Evolutionary conservation across 805 yeast species (phyloP), one percentile per base, ranked within the genome.

Genomic region (Myxozyma monticola): DNA sequence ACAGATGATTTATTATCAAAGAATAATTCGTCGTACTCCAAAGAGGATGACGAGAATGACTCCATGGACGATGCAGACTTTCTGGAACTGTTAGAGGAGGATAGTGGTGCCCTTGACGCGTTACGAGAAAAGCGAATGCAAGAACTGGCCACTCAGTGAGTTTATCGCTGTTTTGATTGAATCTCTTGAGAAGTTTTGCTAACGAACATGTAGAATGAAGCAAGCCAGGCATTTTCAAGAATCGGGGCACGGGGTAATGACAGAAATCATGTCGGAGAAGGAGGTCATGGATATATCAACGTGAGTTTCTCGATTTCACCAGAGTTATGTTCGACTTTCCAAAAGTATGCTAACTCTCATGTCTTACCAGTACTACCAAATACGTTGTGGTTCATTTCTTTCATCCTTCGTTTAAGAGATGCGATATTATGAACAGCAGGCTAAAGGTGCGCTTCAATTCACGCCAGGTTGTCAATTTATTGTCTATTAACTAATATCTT

Each of bases 71-170:
- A 61, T 38, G 60, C 60, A 15, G 65, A 66, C 17, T 56, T 39
- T 46, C 45, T 62, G 36, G 67, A 59, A 30, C 49, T 46, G 30
- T 54, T 52, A 22, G 76, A 81, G 34, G 80, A 81, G 34, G 78
- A 76, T 30, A 73, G 37, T 37, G 71, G 18, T 1, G 82, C 78
- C 37, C 60, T 77, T 28, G 64, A 71, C 2, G 71, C 68, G 18
- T 84, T 81, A 60, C 71, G 93, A 65, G 91, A 83, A 60, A 72
- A 73, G 57, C 70, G 95, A 29, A 68, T 85, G 43, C 76, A 80
- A 48, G 80, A 84, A 58, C 67, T 84, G 29, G 70, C 77, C 1
- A 63, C 69, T 66, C 69, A 72, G 66, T 52, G 61, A 62, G 51
- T 49, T 3, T 37, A 9, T 30, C 4, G 22, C 28, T 31, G 18